Evolutionary conservation across 2,329 filamentous ascomycete genomes (phyloP).

Genomic region (Penicillium hordei): DNA sequence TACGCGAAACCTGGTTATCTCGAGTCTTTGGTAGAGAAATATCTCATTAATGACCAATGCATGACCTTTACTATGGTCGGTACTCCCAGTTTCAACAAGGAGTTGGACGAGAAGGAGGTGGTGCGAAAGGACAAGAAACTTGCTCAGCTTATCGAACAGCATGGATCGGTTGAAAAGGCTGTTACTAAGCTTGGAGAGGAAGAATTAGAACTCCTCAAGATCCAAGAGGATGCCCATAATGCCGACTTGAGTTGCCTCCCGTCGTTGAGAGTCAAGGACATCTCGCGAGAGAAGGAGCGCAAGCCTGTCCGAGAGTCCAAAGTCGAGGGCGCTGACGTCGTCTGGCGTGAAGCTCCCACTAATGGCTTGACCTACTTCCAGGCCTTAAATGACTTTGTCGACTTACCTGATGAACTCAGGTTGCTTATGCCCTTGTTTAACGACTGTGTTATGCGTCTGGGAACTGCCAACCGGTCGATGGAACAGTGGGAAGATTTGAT

Average conservation of each 20-base stretch:
- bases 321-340: slow-evolving; percentile 66
- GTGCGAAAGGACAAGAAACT: slow-evolving; percentile 74
- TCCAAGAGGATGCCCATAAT: slow-evolving; percentile 80
- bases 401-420: slow-evolving; percentile 80
- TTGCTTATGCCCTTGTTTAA: slow-evolving; percentile 86
- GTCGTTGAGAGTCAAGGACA: slow-evolving; percentile 84
- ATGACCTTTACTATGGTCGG: slow-evolving; percentile 95
- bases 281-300: slow-evolving; percentile 73
- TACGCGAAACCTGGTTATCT: slow-evolving; percentile 77
- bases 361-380: slow-evolving; percentile 97
- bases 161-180: slow-evolving; percentile 70
- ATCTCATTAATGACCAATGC: slow-evolving; percentile 81
- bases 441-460: slow-evolving; percentile 88
- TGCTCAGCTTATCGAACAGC: slow-evolving; percentile 63
- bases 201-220: slow-evolving; percentile 75
- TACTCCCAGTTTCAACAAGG: slow-evolving; percentile 69
- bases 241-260: slow-evolving; percentile 86
- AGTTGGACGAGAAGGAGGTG: slow-evolving; percentile 74
- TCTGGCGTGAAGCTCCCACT: slow-evolving; percentile 90
- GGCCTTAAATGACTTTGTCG: slow-evolving; percentile 75
- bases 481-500: slow-evolving; percentile 94
- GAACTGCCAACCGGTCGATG: slow-evolving; percentile 84
- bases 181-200: slow-evolving; percentile 70
- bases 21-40: slow-evolving; percentile 82
- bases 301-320: slow-evolving; percentile 63